phyloP scores from a whole-genome alignment of 257 asterid species.

The Scutellaria baicalensis region DNA sequence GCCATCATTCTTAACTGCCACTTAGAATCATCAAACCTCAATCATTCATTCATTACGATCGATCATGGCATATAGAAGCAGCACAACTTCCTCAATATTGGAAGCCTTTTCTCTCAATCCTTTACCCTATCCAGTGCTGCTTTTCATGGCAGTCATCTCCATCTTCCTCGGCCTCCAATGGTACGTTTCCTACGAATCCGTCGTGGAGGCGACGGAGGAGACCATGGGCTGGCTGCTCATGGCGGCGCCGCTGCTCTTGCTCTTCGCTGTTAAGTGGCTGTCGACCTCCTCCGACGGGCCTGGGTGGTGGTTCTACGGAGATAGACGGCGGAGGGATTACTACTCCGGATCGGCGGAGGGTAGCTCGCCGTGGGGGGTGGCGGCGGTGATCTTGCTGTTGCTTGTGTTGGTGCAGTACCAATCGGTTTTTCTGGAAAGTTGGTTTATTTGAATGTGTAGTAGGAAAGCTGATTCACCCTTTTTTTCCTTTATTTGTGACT shows the following conservation, averaged over 20 bases:
- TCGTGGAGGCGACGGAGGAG: conserved; percentile 67
- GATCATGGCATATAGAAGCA: conserved; percentile 34
- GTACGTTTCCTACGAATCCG: conserved; percentile 67
- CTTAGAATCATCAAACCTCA: conserved; percentile 11
- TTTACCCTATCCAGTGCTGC: conserved; percentile 68
- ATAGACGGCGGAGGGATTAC: conserved; percentile 22
- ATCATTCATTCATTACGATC: not conserved
- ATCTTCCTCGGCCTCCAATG: conserved; percentile 74
- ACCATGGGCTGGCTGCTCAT: conserved; percentile 72
- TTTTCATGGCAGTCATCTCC: conserved; percentile 51
- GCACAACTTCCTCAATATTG: conserved; percentile 38
- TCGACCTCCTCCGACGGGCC: conserved; percentile 35
- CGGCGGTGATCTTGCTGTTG: conserved; percentile 62
- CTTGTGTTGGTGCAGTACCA: conserved; percentile 65
- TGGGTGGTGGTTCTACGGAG: conserved; percentile 26
- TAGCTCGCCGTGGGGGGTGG: conserved; percentile 85
- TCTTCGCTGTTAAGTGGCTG: conserved; percentile 50
- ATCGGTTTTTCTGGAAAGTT: conserved; percentile 64
- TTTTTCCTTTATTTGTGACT: not conserved
- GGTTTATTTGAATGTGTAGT: conserved; percentile 39
- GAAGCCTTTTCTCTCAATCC: conserved; percentile 56
- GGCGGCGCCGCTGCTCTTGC: conserved; percentile 51
- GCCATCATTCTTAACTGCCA: conserved; percentile 29
- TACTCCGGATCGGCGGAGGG: conserved; percentile 26
- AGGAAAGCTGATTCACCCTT: not conserved